phyloP scores from a whole-genome alignment of 306 rosid species.

The Malus domestica region DNA sequence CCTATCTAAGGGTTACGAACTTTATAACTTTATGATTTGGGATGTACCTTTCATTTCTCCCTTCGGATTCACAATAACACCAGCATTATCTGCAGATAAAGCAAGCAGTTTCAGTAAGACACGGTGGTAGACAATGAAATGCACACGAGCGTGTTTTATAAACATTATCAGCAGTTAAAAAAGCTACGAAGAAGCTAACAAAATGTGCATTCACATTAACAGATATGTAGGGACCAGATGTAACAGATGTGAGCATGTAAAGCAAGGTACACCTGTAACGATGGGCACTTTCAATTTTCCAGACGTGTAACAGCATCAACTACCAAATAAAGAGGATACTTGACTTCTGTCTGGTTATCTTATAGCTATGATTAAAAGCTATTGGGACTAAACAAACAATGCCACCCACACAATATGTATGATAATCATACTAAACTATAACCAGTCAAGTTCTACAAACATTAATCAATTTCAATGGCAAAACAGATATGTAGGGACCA shows the following conservation, averaged over 20 bases:
- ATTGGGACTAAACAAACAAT: neutral
- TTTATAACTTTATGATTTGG: neutral
- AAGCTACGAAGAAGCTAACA: neutral
- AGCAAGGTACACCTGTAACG: constrained; percentile 36
- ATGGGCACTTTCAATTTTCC: constrained; percentile 33
- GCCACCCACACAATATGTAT: neutral
- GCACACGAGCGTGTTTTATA: neutral
- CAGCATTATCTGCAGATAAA: constrained; percentile 38
- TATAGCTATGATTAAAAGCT: neutral
- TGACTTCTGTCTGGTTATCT: constrained; percentile 22
- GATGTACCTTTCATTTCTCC: constrained; percentile 54
- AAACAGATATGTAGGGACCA: constrained; percentile 23
- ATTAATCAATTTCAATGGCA: neutral
- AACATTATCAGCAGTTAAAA: too few species aligned
- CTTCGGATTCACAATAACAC: constrained; percentile 51
- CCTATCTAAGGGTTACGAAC: neutral
- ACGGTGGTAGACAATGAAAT: neutral
- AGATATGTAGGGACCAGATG: constrained; percentile 31
- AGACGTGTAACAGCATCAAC: constrained; percentile 38
- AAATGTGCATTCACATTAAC: neutral
- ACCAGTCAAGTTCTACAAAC: neutral
- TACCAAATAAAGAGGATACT: constrained; percentile 17
- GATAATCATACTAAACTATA: neutral
- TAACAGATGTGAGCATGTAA: constrained; percentile 37
- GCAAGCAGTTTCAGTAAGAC: too few species aligned